Conservation (phyloP, 2,329 filamentous ascomycete species). For the Clonostachys byssicola region DNA sequence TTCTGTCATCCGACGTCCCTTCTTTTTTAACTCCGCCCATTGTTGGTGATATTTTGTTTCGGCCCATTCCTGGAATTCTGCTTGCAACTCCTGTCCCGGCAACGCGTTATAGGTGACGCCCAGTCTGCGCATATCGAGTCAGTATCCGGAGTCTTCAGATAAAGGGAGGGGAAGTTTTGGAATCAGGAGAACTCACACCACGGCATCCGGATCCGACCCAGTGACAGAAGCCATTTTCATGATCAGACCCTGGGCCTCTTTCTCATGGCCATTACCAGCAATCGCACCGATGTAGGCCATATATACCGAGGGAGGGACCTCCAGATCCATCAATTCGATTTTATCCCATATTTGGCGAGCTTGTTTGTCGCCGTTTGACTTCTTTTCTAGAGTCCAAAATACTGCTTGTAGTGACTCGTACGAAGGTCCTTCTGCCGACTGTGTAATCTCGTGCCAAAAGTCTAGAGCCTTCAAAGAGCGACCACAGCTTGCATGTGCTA, state of each 20-base stretch:
- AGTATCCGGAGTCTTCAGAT: background rate
- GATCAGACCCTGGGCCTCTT: slow-evolving; percentile 63
- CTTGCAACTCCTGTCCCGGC: slow-evolving; percentile 60
- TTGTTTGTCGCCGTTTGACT: slow-evolving; percentile 50
- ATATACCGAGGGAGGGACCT: slow-evolving; percentile 70
- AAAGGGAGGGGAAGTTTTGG: background rate
- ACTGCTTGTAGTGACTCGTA: slow-evolving; percentile 77
- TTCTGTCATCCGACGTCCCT: slow-evolving; percentile 38
- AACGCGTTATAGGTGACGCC: slow-evolving; percentile 74
- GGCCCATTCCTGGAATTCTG: slow-evolving; percentile 71
- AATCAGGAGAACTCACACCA: slow-evolving; percentile 57
- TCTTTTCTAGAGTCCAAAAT: slow-evolving; percentile 71
- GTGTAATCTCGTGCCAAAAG: slow-evolving; percentile 82
- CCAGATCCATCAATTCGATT: slow-evolving; percentile 71
- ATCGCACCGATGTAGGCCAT: slow-evolving; percentile 73
- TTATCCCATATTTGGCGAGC: slow-evolving; percentile 68
- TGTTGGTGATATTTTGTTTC: slow-evolving; percentile 59
- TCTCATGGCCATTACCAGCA: slow-evolving; percentile 66
- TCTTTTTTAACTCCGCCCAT: slow-evolving; percentile 63
- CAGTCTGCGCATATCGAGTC: slow-evolving; percentile 43
- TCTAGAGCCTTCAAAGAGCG: slow-evolving; percentile 64
- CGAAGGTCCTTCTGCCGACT: slow-evolving; percentile 79
- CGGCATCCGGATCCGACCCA: slow-evolving; percentile 62
- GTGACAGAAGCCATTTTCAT: slow-evolving; percentile 62
- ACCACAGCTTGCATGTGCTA: slow-evolving; percentile 72